Percentiles rank a stretch among this genome's conserved stretches.
These are phyloP conservation scores for Microsporum ferrugineum DNA, from an alignment of 2,329 filamentous ascomycete genomes.

Conservation along the genomic window DNA sequence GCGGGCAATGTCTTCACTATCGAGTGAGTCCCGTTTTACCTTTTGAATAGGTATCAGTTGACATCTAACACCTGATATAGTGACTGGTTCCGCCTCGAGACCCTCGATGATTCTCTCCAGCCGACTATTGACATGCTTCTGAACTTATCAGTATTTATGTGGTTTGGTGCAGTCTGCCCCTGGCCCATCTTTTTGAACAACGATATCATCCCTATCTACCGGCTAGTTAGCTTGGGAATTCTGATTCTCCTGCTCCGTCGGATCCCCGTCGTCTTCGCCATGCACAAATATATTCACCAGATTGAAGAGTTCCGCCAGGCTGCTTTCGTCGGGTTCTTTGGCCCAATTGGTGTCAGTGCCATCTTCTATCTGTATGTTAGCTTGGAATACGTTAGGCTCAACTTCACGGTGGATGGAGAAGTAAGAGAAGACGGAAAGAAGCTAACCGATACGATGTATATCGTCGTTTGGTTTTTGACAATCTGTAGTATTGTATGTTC, in stretches of 20 bases:
- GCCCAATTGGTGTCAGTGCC: conserved; percentile 80
- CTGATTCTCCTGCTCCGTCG: conserved; percentile 67
- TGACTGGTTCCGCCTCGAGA: conserved; percentile 86
- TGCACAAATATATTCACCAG: conserved; percentile 67
- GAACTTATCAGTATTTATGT: conserved; percentile 79
- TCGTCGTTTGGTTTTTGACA: conserved; percentile 77
- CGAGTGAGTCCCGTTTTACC: conserved; percentile 43
- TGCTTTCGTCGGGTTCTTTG: conserved; percentile 83
- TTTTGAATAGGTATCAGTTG: background rate
- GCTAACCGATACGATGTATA: conserved; percentile 53
- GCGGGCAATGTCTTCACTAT: conserved; percentile 85
- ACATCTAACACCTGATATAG: conserved; percentile 23
- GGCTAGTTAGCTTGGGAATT: conserved; percentile 61
- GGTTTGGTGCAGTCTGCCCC: conserved; percentile 77
- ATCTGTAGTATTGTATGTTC: conserved; percentile 67
- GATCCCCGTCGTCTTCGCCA: conserved; percentile 60
- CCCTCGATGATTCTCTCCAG: conserved; percentile 81
- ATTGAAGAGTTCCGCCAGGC: conserved; percentile 65
- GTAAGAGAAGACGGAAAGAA: conserved; percentile 53
- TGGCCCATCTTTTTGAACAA: conserved; percentile 62
- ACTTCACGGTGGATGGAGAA: conserved; percentile 46
- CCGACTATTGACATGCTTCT: conserved; percentile 91
- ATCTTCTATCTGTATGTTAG: conserved; percentile 81
- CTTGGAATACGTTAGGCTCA: conserved; percentile 55
- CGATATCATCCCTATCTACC: conserved; percentile 58